Evolutionary conservation across 108 stramenopile species (phyloP).

Genomic region (Stephanodiscus minutulus): DNA sequence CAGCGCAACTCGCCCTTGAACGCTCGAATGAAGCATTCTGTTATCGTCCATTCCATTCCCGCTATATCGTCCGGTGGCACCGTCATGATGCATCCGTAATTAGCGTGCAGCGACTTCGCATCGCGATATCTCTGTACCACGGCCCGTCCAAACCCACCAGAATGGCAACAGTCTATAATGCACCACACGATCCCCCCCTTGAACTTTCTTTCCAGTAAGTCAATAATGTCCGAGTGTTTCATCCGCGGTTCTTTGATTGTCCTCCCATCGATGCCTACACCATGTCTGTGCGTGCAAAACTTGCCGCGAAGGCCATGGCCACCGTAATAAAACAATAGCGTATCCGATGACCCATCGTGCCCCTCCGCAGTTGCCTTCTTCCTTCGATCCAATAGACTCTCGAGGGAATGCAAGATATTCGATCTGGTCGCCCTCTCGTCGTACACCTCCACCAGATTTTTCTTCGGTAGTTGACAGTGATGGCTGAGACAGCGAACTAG

Average conservation of each 20-base stretch:
- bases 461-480: slow-evolving; percentile 20
- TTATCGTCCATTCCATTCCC: slow-evolving; percentile 47
- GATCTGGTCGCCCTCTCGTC: slow-evolving; percentile 45
- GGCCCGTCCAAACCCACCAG: slow-evolving; percentile 43
- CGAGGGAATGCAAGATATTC: slow-evolving; percentile 29
- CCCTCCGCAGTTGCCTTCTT: slow-evolving; percentile 7
- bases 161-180: slow-evolving; percentile 46
- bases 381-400: slow-evolving; percentile 25
- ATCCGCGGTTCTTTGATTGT: slow-evolving; percentile 21
- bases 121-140: slow-evolving; percentile 23
- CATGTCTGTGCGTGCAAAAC: slow-evolving; percentile 26
- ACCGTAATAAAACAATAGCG: slow-evolving; percentile 43
- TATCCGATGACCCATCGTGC: slow-evolving; percentile 12
- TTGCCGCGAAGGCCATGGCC: slow-evolving; percentile 33
- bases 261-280: slow-evolving; percentile 15
- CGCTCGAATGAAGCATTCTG: slow-evolving; percentile 39
- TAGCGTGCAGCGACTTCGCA: slow-evolving; percentile 22
- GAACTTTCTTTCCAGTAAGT: slow-evolving; percentile 34
- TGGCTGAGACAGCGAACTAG: slow-evolving; percentile 34
- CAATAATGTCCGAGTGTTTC: slow-evolving; percentile 35
- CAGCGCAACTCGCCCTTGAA: slow-evolving; percentile 35
- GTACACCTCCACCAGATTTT: slow-evolving; percentile 39
- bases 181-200: slow-evolving; percentile 30
- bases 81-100: slow-evolving; percentile 46
- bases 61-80: slow-evolving; percentile 31